Evolutionary conservation across 768 basidiomycete species (phyloP).

Genomic region (Lactarius evosmus): DNA sequence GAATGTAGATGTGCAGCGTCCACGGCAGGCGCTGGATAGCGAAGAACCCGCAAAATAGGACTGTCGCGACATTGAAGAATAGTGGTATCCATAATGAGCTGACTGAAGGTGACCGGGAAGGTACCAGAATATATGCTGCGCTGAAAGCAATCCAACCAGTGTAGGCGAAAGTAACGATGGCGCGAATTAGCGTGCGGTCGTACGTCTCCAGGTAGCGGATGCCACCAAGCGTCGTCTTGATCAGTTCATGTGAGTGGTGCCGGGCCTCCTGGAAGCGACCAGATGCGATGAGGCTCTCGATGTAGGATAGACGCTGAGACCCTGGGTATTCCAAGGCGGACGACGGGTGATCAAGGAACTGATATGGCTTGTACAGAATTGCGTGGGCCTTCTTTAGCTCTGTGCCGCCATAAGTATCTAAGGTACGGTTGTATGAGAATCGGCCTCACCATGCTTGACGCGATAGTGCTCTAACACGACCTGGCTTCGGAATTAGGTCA

Average conservation of each 20-base stretch:
- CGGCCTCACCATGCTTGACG: slow-evolving; percentile 63
- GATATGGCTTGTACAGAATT: slow-evolving; percentile 62
- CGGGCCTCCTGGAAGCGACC: slow-evolving; percentile 51
- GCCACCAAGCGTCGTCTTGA: slow-evolving; percentile 53
- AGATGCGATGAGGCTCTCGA: slow-evolving; percentile 45
- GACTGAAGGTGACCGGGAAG: slow-evolving; percentile 29
- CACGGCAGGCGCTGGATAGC: slow-evolving; percentile 61
- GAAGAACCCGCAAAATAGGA: slow-evolving; percentile 49
- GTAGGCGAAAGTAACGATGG: slow-evolving; percentile 69
- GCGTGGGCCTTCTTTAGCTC: slow-evolving; percentile 59
- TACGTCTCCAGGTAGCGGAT: slow-evolving; percentile 76
- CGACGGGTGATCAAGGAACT: slow-evolving; percentile 40
- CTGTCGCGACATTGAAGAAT: slow-evolving; percentile 34
- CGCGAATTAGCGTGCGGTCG: slow-evolving; percentile 68
- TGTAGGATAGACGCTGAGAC: slow-evolving; percentile 37
- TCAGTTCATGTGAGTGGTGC: slow-evolving; percentile 47
- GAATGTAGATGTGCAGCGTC: slow-evolving; percentile 72
- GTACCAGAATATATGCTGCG: slow-evolving; percentile 54
- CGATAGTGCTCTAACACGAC: slow-evolving; percentile 75
- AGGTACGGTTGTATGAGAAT: background rate
- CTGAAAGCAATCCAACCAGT: slow-evolving; percentile 73
- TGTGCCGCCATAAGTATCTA: slow-evolving; percentile 32
- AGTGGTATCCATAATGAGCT: slow-evolving; percentile 15
- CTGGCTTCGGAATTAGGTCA: slow-evolving; percentile 32
- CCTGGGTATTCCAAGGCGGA: slow-evolving; percentile 36